Conservation (phyloP, 768 basidiomycete species). For the Xanthoconium stramineum region DNA sequence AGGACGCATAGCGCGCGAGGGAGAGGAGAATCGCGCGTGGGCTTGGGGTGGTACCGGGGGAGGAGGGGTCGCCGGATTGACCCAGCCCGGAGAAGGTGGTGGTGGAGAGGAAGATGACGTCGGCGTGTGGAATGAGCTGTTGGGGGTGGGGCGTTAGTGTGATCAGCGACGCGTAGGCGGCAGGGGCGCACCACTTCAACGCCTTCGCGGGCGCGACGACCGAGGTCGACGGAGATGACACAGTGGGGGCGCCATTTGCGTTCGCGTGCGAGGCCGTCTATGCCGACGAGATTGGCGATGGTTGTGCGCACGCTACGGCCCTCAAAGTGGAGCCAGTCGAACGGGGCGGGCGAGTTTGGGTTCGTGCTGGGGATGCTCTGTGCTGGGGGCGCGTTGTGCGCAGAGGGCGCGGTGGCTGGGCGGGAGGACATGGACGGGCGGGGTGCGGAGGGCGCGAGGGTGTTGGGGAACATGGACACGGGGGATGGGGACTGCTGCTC, state of each 20-base stretch:
- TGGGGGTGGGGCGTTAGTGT: not conserved
- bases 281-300: conserved; percentile 68
- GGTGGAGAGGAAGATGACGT: conserved; percentile 67
- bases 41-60: conserved; percentile 47
- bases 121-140: conserved; percentile 78
- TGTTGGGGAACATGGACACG: conserved; percentile 28
- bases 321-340: conserved; percentile 87
- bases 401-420: conserved; percentile 28
- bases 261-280: conserved; percentile 80
- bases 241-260: conserved; percentile 81
- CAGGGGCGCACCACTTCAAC: conserved; percentile 66
- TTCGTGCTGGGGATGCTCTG: conserved; percentile 35
- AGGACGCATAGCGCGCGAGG: conserved; percentile 59
- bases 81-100: conserved; percentile 19
- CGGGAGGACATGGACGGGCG: conserved; percentile 35
- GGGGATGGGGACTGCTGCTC: conserved; percentile 27
- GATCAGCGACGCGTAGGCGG: not conserved
- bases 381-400: conserved; percentile 15
- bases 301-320: conserved; percentile 79
- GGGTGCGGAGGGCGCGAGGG: conserved; percentile 25
- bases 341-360: conserved; percentile 66
- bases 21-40: conserved; percentile 79
- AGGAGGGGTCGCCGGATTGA: conserved; percentile 30
- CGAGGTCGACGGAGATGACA: conserved; percentile 78
- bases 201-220: conserved; percentile 69